A percentile compares a stretch with the other conserved stretches of the same genome.
phyloP scores from a whole-genome alignment of 2,329 filamentous ascomycete species.

The Dryadomyces sulphureus region DNA sequence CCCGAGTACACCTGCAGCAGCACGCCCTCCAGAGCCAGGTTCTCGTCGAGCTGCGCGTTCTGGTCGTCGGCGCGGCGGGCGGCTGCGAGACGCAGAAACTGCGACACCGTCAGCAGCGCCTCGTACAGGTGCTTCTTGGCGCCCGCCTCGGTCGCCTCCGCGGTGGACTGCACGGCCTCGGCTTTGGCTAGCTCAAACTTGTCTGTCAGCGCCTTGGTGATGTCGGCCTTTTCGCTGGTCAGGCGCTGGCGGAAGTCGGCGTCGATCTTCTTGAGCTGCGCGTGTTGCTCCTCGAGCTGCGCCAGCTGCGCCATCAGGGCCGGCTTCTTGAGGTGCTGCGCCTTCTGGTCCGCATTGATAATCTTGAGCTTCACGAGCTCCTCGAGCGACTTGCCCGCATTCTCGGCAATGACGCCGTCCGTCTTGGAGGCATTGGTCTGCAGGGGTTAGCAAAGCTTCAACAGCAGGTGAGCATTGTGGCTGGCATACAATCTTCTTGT shows the following conservation, averaged over 20 bases:
- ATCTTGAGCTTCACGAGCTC: constrained; percentile 56
- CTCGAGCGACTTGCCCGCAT: constrained; percentile 56
- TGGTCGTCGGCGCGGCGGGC: constrained; percentile 58
- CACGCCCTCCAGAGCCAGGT: constrained; percentile 66
- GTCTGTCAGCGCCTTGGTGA: constrained; percentile 40
- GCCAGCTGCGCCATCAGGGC: constrained; percentile 51
- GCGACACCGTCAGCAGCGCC: constrained; percentile 56
- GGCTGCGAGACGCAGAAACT: constrained; percentile 68
- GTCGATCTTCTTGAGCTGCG: constrained; percentile 61
- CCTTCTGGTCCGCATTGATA: constrained; percentile 70
- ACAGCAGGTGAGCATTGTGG: not conserved
- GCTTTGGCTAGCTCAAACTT: constrained; percentile 38
- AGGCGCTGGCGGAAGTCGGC: constrained; percentile 52
- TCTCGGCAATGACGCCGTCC: constrained; percentile 52
- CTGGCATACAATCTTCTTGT: constrained; percentile 84
- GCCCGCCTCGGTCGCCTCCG: constrained; percentile 39
- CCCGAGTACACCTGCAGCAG: constrained; percentile 67
- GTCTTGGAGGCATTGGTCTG: constrained; percentile 60
- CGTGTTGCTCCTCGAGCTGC: constrained; percentile 59
- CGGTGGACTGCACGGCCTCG: constrained; percentile 35
- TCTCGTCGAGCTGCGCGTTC: constrained; percentile 52
- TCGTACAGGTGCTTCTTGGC: constrained; percentile 42
- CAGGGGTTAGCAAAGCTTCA: not conserved
- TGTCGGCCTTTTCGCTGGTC: constrained; percentile 40
- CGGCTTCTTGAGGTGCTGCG: constrained; percentile 64